Evolutionary conservation across 345 rosid genomes (phyloP).

Genomic region (Arabis hirsuta): DNA sequence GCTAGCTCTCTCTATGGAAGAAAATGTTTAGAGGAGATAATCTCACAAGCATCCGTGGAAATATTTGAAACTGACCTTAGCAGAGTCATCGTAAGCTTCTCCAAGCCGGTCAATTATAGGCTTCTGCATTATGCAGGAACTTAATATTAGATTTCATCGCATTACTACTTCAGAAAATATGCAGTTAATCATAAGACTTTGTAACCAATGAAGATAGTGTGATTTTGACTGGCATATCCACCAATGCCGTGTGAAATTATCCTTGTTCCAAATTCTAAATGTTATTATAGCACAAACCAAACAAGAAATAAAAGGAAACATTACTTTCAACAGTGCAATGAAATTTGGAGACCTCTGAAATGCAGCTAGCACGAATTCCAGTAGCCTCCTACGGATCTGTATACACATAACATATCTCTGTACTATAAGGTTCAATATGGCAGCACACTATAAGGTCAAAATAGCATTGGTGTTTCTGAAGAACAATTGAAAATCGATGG

Average conservation of each 20-base stretch:
- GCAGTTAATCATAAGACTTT: background rate
- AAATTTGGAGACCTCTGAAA: slow-evolving; percentile 85
- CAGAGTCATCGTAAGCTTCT: slow-evolving; percentile 89
- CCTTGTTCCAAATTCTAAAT: slow-evolving; percentile 1
- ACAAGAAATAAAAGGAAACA: slow-evolving; percentile 8
- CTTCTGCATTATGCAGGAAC: slow-evolving; percentile 61
- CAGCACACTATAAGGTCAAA: background rate
- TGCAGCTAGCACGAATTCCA: slow-evolving; percentile 88
- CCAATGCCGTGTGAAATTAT: background rate
- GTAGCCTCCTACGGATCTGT: slow-evolving; percentile 79
- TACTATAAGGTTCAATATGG: slow-evolving; percentile 8
- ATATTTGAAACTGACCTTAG: slow-evolving; percentile 64
- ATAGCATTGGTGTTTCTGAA: slow-evolving; percentile 1
- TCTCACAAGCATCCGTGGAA: background rate
- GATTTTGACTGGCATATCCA: slow-evolving; percentile 15
- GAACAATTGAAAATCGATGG: background rate
- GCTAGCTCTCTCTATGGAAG: slow-evolving; percentile 79
- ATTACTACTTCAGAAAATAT: slow-evolving; percentile 20
- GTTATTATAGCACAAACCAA: background rate
- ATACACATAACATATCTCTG: slow-evolving; percentile 17
- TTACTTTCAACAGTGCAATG: slow-evolving; percentile 84
- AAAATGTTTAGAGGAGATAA: slow-evolving; percentile 15
- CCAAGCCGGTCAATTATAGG: slow-evolving; percentile 93
- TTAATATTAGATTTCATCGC: background rate
- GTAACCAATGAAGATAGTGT: background rate